Conservation (phyloP, 768 basidiomycete genomes). For the Termitomyces bulborhizus region DNA sequence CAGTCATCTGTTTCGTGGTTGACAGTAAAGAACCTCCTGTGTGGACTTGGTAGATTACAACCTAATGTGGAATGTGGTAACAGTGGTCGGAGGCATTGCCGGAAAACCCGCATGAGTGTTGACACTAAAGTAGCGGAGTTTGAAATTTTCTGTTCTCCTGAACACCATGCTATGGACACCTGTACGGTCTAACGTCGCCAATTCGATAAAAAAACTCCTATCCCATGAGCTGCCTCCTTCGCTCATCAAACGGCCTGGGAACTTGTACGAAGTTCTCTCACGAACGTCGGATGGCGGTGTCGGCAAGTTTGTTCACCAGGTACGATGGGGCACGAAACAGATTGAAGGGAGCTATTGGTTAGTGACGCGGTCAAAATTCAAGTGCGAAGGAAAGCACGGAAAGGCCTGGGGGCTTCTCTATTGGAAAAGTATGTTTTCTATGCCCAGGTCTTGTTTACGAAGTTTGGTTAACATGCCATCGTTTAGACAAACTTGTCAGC, state of each 20-base stretch:
- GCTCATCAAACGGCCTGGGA: slow-evolving; percentile 50
- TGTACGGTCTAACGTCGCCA: slow-evolving; percentile 23
- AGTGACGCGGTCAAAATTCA: slow-evolving; percentile 66
- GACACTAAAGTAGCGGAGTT: slow-evolving; percentile 14
- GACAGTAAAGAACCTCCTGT: slow-evolving; percentile 5
- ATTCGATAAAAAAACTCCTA: slow-evolving; percentile 50
- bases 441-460: neutral
- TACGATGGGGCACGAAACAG: slow-evolving; percentile 65
- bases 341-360: slow-evolving; percentile 69
- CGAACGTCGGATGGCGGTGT: slow-evolving; percentile 61
- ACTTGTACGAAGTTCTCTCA: slow-evolving; percentile 68
- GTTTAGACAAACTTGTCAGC: slow-evolving; percentile 56
- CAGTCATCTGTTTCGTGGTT: slow-evolving; percentile 40
- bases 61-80: slow-evolving; percentile 2
- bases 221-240: slow-evolving; percentile 54
- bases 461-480: slow-evolving; percentile 3
- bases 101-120: slow-evolving; percentile 15
- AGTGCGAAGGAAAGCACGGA: slow-evolving; percentile 68
- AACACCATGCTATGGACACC: slow-evolving; percentile 30
- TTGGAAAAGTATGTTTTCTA: slow-evolving; percentile 61
- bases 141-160: slow-evolving; percentile 18
- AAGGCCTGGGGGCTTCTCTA: slow-evolving; percentile 78
- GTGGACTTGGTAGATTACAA: slow-evolving; percentile 6
- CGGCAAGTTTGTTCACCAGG: slow-evolving; percentile 65
- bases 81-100: slow-evolving; percentile 17